Base-by-base conservation (phyloP, 495 filamentous ascomycete genomes). In the Cudoniella acicularis region DNA sequence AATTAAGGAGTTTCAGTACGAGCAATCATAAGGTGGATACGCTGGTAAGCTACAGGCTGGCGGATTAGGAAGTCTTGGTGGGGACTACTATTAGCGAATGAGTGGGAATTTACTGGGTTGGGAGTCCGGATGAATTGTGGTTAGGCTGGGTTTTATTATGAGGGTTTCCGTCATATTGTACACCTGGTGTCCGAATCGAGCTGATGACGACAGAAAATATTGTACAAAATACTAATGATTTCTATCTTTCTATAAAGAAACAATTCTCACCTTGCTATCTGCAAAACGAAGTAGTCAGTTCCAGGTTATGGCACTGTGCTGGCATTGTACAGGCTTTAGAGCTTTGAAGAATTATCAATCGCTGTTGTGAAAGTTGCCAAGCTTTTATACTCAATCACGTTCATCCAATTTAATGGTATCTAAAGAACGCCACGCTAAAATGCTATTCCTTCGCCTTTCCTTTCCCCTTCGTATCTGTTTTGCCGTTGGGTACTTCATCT, bases 1-100 rank as follows among this genome's bases (percentile, higher is more conserved):
- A 95, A 72, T 74, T 98, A 64, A 80, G 95, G 65, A 96, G 93
- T 58, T 98, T 97, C 73, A 96, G 92, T 71, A 98, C 94, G 4
- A 90, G 86, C 58, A 94, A 84, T 64, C 94, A 98, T 70, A 80
- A 87, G 8, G 95, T 98, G 2, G 95, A 96, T 69, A 98, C 94
- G 2, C 70, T 96, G 42, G 94, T 98, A 42, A 96, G 90, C 74
- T 98, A 98, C 73, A 82, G 90, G 68, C 41, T 85, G 51, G 73
- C 67, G 1, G 80, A 83, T 1, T 81, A 48, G 74, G 49, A n/a
- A n/a, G n/a, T n/a, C n/a, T n/a, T 43, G 65, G 45, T 23, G 20
- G 20, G 46, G n/a, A 36, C n/a, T n/a, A n/a, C n/a, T n/a, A 36
- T 36, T 36, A 22, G 22, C 18, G 45, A 50, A 43, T 52, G 49